Percentiles rank a stretch among this genome's conserved stretches.
These are phyloP conservation scores for Microcyclospora pomicola DNA, from an alignment of 2,329 filamentous ascomycete genomes.

Conservation along the genomic window DNA sequence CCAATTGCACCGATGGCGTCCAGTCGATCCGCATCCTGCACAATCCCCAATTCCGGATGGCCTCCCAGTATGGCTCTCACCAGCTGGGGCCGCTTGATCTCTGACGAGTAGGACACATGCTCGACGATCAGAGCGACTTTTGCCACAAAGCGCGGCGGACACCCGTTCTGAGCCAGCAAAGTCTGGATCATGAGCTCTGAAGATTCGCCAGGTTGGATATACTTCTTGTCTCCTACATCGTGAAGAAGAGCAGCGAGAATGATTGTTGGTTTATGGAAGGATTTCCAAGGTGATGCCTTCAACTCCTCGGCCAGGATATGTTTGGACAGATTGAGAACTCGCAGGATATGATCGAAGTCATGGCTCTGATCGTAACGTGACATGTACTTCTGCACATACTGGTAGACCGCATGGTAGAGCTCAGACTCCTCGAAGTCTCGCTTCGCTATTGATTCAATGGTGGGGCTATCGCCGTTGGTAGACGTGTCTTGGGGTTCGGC, in stretches of 20 bases:
- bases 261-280: conserved; percentile 16
- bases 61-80: conserved; percentile 48
- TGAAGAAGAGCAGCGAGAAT: conserved; percentile 47
- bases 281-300: conserved; percentile 10
- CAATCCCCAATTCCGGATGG: conserved; percentile 65
- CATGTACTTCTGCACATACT: conserved; percentile 60
- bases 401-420: conserved; percentile 28
- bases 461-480: too few species aligned
- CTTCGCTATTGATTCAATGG: not conserved
- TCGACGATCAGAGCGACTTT: conserved; percentile 59
- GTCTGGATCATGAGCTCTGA: conserved; percentile 44
- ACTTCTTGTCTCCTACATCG: conserved; percentile 81
- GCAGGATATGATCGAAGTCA: conserved; percentile 71
- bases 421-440: conserved; percentile 18
- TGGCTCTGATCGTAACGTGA: conserved; percentile 70
- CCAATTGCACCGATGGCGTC: conserved; percentile 83
- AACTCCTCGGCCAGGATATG: conserved; percentile 31
- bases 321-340: conserved; percentile 58
- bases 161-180: conserved; percentile 45
- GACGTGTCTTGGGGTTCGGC: too few species aligned
- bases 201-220: conserved; percentile 38
- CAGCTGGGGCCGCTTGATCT: conserved; percentile 48
- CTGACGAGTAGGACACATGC: conserved; percentile 65
- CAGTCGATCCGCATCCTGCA: conserved; percentile 87
- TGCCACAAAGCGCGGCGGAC: conserved; percentile 42